These are phyloP conservation scores for Yamadazyma jaroonii DNA, from an alignment of 1,139 yeast species.

Conservation along the genomic window DNA sequence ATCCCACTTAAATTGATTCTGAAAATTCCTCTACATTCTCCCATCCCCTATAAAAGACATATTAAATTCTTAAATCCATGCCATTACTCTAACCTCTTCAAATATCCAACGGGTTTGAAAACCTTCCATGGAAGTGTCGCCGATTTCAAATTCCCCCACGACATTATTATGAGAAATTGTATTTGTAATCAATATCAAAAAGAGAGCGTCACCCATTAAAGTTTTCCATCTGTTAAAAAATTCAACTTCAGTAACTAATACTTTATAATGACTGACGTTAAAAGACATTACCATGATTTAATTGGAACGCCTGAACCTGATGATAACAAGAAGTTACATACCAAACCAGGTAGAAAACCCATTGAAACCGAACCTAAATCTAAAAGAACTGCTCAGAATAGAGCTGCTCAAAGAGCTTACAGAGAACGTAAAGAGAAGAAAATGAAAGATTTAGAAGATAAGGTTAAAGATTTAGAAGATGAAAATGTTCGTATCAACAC, in stretches of 20 bases:
- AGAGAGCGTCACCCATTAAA: too few species aligned
- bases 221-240: too few species aligned
- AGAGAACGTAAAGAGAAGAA: constrained; percentile 90
- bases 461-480: constrained; percentile 67
- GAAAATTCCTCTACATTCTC: too few species aligned
- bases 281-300: constrained; percentile 33
- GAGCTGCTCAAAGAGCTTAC: constrained; percentile 97
- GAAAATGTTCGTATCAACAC: constrained; percentile 61
- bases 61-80: too few species aligned
- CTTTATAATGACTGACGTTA: constrained; percentile 30
- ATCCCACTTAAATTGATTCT: too few species aligned
- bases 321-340: constrained; percentile 38
- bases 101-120: too few species aligned
- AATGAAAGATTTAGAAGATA: constrained; percentile 81
- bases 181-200: not conserved
- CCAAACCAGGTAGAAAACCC: constrained; percentile 64
- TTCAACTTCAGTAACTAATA: too few species aligned
- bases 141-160: too few species aligned
- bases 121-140: too few species aligned
- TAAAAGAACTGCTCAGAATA: constrained; percentile 92
- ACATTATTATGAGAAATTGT: not conserved
- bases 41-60: too few species aligned
- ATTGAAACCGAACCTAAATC: constrained; percentile 75
- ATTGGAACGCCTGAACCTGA: constrained; percentile 19
- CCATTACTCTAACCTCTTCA: too few species aligned